Base-by-base conservation (phyloP, 768 basidiomycete species). In the Hypholoma fasciculare region DNA sequence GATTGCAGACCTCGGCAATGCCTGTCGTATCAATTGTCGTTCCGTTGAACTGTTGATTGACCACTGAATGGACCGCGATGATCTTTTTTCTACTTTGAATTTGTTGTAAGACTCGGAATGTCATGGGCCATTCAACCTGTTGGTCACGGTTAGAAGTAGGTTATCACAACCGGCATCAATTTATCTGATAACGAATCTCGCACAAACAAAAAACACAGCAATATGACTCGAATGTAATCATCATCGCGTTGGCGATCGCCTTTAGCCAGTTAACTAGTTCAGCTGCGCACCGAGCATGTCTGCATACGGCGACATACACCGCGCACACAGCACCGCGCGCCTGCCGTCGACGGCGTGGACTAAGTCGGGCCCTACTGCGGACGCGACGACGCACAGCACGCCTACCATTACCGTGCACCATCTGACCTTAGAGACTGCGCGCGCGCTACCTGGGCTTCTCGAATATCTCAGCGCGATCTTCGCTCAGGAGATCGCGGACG, bases 401-500 rank as follows among this genome's bases (percentile, higher is more conserved):
- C 30, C 30, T 34, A 46, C 53, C 60, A 70, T 87, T 27, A 74
- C 78, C n/a, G 74, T 84, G 13, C 77, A 84, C 69, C 85, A 87
- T 63, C 67, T 87, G 48, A 80, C 76, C 7, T 69, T 79, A 7
- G 60, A 71, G 20, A 69, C 75, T 5, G 79, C 81, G n/a, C 68
- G 63, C 42, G 57, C 58, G 23, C 61, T 77, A 19, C 67, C 77
- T 2, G 87, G 83, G 23, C 73, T 94, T 39, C 66, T 90, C 54
- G 78, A 85, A 19, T 82, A 87, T 65, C 79, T 92, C 16, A 79
- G 71, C 58, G 59, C 47, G 16, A 74, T 85, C 23, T 96, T 96
- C 71, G 82, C 84, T n/a, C 76, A 78, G 52, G 92, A 90, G 64
- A 77, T 96, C 12, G 87, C 86, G 56, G 82, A 82, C 47, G 95